A percentile compares a stretch with the other conserved stretches of the same genome.
Evolutionary conservation across 805 yeast species (phyloP).

Genomic region (Kazachstania martiniae): DNA sequence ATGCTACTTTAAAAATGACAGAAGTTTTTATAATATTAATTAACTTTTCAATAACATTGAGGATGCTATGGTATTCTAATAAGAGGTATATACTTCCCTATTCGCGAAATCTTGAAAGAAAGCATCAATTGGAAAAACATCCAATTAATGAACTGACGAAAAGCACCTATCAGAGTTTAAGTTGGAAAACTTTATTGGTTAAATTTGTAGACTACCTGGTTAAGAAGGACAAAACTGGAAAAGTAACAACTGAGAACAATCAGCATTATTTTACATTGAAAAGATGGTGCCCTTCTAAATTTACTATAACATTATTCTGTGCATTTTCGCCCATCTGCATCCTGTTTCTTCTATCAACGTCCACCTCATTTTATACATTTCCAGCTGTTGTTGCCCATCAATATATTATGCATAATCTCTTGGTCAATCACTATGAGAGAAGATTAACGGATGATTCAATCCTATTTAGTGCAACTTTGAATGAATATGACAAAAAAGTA

Average conservation of each 20-base stretch:
- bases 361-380: constrained; percentile 30
- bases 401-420: constrained; percentile 29
- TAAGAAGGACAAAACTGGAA: constrained; percentile 4
- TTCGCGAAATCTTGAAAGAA: too few relatives aligned
- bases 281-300: constrained; percentile 60
- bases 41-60: too few relatives aligned
- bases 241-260: constrained; percentile 14
- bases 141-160: too few relatives aligned
- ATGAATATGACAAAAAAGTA: constrained; percentile 52
- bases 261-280: constrained; percentile 40
- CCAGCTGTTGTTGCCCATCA: constrained; percentile 31
- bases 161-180: too few relatives aligned
- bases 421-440: constrained; percentile 35
- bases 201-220: not conserved
- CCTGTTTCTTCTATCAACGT: constrained; percentile 31
- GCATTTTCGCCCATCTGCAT: constrained; percentile 51
- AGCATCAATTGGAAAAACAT: too few relatives aligned
- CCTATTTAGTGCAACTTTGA: constrained; percentile 46
- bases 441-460: constrained; percentile 49
- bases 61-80: too few relatives aligned
- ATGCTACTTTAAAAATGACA: too few relatives aligned
- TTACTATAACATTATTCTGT: constrained; percentile 39
- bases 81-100: too few relatives aligned
- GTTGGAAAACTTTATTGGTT: constrained; percentile 1
- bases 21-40: too few relatives aligned